A percentile compares a stretch with the other conserved stretches of the same genome.
phyloP scores from a whole-genome alignment of 768 basidiomycete genomes.

The Russula griseocarnosa region DNA sequence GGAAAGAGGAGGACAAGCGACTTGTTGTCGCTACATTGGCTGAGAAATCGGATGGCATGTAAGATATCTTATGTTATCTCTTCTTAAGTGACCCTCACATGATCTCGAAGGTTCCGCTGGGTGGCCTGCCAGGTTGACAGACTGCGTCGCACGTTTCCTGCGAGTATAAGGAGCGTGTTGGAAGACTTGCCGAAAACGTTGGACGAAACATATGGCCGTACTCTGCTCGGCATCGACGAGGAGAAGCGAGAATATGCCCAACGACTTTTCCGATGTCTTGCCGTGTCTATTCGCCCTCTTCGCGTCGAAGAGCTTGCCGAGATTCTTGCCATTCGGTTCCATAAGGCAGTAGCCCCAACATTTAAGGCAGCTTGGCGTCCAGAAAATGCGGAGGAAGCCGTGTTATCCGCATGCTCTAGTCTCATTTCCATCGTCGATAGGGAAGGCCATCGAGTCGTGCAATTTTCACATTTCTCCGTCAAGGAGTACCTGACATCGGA shows the following conservation, averaged over 20 bases:
- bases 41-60: constrained; percentile 12
- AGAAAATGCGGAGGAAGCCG: background rate
- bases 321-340: no score
- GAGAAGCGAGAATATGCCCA: constrained; percentile 1
- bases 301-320: no score
- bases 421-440: background rate
- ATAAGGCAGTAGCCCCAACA: no score
- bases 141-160: background rate
- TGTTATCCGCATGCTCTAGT: constrained; percentile 3
- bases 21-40: background rate
- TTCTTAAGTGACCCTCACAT: background rate
- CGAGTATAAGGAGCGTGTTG: background rate
- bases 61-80: background rate
- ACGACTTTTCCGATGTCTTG: background rate
- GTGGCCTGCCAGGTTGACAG: constrained; percentile 11
- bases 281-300: background rate
- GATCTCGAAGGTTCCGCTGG: constrained; percentile 13
- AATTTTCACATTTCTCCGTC: constrained; percentile 19
- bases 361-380: no score
- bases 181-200: constrained; percentile 1
- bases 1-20: background rate
- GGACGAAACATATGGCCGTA: constrained; percentile 1
- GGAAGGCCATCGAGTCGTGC: background rate
- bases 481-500: constrained; percentile 16
- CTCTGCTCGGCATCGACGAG: background rate